These are phyloP conservation scores for Pseudogymnoascus sp. DNA, from an alignment of 2,329 filamentous ascomycete genomes.

Conservation along the genomic window DNA sequence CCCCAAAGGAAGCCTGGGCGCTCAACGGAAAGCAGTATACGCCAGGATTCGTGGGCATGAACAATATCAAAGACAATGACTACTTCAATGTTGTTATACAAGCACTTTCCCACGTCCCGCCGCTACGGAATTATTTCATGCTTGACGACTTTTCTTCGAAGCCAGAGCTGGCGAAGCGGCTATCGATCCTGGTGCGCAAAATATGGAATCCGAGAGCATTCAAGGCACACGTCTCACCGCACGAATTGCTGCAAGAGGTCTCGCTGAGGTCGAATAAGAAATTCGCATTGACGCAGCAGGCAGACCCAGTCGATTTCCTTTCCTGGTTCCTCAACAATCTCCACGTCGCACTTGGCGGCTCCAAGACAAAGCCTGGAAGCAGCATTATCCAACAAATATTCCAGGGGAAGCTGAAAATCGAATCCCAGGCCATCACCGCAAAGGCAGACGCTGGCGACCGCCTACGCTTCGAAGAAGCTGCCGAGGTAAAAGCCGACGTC, in stretches of 20 bases:
- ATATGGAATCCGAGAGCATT: conserved; percentile 97
- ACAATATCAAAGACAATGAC: conserved; percentile 99
- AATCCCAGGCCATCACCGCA: conserved; percentile 88
- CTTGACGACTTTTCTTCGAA: conserved; percentile 68
- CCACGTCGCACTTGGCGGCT: conserved; percentile 83
- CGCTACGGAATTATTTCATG: conserved; percentile 85
- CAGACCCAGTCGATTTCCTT: conserved; percentile 91
- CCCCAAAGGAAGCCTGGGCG: conserved; percentile 59
- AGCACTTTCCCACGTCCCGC: conserved; percentile 79
- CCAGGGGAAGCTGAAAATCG: conserved; percentile 84
- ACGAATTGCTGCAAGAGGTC: conserved; percentile 93
- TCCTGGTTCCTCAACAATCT: conserved; percentile 97
- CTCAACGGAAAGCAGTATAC: conserved; percentile 77
- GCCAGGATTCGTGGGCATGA: conserved; percentile 95
- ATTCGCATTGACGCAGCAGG: conserved; percentile 83
- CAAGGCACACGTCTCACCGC: conserved; percentile 91
- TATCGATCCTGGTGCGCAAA: conserved; percentile 85
- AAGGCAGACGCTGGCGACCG: conserved; percentile 81
- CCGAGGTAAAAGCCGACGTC: conserved; percentile 65
- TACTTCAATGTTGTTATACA: conserved; percentile 96
- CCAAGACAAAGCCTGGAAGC: conserved; percentile 72
- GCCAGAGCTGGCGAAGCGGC: conserved; percentile 78
- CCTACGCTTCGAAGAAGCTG: conserved; percentile 86
- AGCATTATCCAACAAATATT: conserved; percentile 89
- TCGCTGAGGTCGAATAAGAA: conserved; percentile 83